These are phyloP conservation scores for Haplosporangium gracile DNA, from an alignment of 192 early-diverging fungal genomes.

Conservation along the genomic window DNA sequence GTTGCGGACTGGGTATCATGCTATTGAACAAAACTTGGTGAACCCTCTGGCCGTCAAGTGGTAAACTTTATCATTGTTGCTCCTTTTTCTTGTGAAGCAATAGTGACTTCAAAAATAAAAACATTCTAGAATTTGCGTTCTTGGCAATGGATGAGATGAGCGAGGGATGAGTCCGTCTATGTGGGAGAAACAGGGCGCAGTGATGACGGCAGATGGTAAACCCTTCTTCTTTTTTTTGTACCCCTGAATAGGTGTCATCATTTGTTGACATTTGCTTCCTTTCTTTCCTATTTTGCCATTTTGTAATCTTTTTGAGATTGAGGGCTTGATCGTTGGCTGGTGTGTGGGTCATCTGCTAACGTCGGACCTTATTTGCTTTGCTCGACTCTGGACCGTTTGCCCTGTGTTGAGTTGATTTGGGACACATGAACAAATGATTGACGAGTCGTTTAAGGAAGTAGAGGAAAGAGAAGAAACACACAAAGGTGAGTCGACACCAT, in stretches of 20 bases:
- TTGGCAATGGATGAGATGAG: not conserved
- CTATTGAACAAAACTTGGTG: conserved; percentile 76
- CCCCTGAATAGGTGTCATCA: not conserved
- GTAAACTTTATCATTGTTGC: conserved; percentile 54
- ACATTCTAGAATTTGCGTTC: not conserved
- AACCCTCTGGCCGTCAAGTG: conserved; percentile 89
- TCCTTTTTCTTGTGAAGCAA: not conserved
- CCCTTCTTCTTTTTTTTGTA: not conserved
- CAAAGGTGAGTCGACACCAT: too few relatives aligned
- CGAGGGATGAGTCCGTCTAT: too few relatives aligned
- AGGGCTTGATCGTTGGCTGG: not conserved
- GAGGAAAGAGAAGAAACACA: not conserved
- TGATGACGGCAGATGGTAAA: not conserved
- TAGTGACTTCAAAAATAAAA: not conserved
- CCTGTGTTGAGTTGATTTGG: not conserved
- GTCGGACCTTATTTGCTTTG: not conserved
- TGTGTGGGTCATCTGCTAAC: not conserved
- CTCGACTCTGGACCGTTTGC: too few relatives aligned
- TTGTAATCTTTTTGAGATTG: not conserved
- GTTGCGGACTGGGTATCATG: conserved; percentile 90
- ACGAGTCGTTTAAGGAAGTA: not conserved
- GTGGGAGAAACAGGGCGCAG: not conserved
- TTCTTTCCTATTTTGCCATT: too few relatives aligned
- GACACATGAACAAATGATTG: not conserved
- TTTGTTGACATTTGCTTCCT: not conserved